Percentiles rank a stretch among this genome's conserved stretches.
These are phyloP conservation scores for Cladosporium sp. DNA, from an alignment of 2,329 filamentous ascomycete species.

Conservation along the genomic window DNA sequence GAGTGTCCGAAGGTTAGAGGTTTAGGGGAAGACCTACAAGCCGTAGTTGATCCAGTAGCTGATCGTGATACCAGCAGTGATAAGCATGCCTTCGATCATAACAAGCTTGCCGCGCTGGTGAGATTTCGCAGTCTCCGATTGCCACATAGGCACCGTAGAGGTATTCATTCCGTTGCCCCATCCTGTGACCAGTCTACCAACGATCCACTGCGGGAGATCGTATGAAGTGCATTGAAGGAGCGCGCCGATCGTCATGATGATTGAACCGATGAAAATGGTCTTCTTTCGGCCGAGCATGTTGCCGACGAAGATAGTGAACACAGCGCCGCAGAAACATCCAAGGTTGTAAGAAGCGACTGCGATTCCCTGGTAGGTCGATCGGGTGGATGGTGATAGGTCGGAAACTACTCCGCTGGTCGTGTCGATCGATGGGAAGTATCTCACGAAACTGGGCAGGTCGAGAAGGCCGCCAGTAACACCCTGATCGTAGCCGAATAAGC, in stretches of 20 bases:
- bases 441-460: constrained; percentile 38
- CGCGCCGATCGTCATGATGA: constrained; percentile 46
- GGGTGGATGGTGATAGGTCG: not conserved
- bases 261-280: constrained; percentile 46
- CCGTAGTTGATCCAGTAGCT: constrained; percentile 50
- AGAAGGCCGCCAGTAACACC: constrained; percentile 43
- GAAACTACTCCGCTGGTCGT: constrained; percentile 14
- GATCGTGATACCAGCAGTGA: constrained; percentile 47
- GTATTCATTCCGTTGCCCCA: constrained; percentile 49
- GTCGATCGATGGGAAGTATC: constrained; percentile 39
- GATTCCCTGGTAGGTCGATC: constrained; percentile 13
- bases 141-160: constrained; percentile 48
- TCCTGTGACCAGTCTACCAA: constrained; percentile 48
- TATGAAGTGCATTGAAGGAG: constrained; percentile 45
- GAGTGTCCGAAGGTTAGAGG: not conserved
- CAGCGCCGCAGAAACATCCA: constrained; percentile 46
- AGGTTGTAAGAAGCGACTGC: constrained; percentile 22
- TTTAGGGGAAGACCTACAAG: constrained; percentile 26
- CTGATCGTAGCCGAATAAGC: constrained; percentile 26
- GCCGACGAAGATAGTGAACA: constrained; percentile 44
- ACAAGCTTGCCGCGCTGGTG: constrained; percentile 47
- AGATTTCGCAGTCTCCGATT: constrained; percentile 47
- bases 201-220: constrained; percentile 42
- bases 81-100: constrained; percentile 48
- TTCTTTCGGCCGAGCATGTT: constrained; percentile 47